Conservation (phyloP, 768 basidiomycete species). For the Daedaleopsis sinensis region DNA sequence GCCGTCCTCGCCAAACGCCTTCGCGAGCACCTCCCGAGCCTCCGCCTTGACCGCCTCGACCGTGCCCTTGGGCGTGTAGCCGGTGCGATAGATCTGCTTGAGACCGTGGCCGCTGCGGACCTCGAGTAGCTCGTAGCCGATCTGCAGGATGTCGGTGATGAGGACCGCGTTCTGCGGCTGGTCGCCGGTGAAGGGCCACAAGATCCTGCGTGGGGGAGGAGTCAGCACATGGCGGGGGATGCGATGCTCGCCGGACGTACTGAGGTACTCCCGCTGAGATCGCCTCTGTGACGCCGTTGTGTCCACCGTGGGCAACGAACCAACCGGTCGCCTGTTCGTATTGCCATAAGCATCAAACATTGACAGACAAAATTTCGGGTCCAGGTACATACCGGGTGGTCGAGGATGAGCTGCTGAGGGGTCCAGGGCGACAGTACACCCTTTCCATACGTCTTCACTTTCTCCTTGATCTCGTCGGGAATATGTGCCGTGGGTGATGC, state of each 20-base stretch:
- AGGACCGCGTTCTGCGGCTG: constrained; percentile 28
- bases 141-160: constrained; percentile 22
- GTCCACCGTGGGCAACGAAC: constrained; percentile 31
- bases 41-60: constrained; percentile 27
- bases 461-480: constrained; percentile 18
- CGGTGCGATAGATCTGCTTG: constrained; percentile 22
- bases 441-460: constrained; percentile 21
- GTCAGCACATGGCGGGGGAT: neutral
- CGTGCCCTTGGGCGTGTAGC: constrained; percentile 22
- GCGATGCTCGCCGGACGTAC: constrained; percentile 2
- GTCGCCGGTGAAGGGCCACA: constrained; percentile 30
- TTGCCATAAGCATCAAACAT: neutral
- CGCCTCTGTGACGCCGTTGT: constrained; percentile 27
- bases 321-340: constrained; percentile 27
- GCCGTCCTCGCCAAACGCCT: constrained; percentile 30
- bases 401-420: constrained; percentile 28
- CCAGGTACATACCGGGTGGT: constrained; percentile 23
- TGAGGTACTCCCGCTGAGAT: constrained; percentile 24
- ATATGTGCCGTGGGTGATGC: constrained; percentile 18
- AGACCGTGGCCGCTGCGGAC: constrained; percentile 25
- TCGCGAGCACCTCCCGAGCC: constrained; percentile 19
- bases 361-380: neutral
- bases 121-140: constrained; percentile 32
- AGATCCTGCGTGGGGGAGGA: constrained; percentile 21
- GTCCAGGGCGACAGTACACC: constrained; percentile 26